A percentile compares a stretch with the other conserved stretches of the same genome.
These are phyloP conservation scores for Aspergillus tamarii DNA, from an alignment of 2,329 filamentous ascomycete genomes.

Conservation along the genomic window DNA sequence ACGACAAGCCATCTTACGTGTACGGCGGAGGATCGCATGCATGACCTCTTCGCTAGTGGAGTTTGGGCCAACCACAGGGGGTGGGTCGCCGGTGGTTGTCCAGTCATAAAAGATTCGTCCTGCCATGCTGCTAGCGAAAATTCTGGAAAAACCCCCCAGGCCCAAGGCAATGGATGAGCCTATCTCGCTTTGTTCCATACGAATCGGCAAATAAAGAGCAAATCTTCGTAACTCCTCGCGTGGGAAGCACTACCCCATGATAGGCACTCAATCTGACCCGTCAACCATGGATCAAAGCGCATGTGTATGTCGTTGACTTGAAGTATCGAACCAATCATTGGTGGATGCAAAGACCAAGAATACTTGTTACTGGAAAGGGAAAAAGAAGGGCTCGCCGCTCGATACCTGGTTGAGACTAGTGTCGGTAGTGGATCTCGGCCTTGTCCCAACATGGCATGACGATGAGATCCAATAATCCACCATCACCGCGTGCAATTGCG, in stretches of 20 bases:
- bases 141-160: neutral
- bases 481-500: neutral
- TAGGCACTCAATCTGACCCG: too few species aligned
- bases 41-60: neutral
- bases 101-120: neutral
- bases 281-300: neutral
- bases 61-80: neutral
- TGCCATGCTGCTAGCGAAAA: neutral
- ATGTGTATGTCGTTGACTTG: neutral
- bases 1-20: neutral
- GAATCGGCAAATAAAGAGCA: neutral
- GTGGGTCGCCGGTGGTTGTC: neutral
- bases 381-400: slow-evolving; percentile 24
- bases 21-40: neutral
- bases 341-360: slow-evolving; percentile 16
- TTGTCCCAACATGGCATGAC: slow-evolving; percentile 25
- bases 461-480: slow-evolving; percentile 10
- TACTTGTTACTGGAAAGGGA: slow-evolving; percentile 22
- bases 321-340: slow-evolving; percentile 6
- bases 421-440: neutral
- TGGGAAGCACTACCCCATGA: neutral
- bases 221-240: neutral
- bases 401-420: neutral
- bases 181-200: neutral
- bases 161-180: neutral